Percentiles rank a stretch among this genome's conserved stretches.
Conservation (phyloP, 2,329 filamentous ascomycete species). For the Tolypocladium sp. region DNA sequence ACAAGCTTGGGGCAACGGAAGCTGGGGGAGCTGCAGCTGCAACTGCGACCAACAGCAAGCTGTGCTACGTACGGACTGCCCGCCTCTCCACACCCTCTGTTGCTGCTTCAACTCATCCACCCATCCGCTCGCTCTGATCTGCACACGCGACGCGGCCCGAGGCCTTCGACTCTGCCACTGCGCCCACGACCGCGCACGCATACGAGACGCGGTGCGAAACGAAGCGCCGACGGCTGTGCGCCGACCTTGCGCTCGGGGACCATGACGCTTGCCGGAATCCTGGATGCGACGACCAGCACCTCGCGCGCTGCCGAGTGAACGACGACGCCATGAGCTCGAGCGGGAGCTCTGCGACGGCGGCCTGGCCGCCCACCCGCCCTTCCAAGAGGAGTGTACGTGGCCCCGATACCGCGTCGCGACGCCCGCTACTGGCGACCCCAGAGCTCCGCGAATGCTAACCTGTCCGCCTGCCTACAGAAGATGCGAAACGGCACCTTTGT, state of each 20-base stretch:
- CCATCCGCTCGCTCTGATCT: background rate
- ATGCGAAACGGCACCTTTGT: constrained; percentile 81
- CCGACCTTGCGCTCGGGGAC: background rate
- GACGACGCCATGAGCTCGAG: constrained; percentile 29
- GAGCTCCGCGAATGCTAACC: background rate
- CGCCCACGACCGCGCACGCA: background rate
- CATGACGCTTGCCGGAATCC: background rate
- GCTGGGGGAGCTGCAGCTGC: background rate
- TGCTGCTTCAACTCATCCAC: background rate
- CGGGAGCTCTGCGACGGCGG: constrained; percentile 19
- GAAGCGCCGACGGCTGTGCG: background rate
- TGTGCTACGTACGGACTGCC: too few species aligned
- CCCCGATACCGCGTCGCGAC: background rate
- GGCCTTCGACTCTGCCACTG: background rate
- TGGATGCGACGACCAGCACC: background rate
- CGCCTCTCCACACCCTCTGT: background rate
- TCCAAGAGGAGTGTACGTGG: constrained; percentile 36
- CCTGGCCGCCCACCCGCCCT: constrained; percentile 32
- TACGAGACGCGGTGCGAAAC: background rate
- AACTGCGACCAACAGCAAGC: background rate
- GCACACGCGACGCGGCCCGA: background rate
- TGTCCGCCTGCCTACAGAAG: constrained; percentile 37
- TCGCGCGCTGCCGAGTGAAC: constrained; percentile 7
- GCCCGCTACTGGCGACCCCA: background rate
- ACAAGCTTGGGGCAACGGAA: background rate